A percentile compares a stretch with the other conserved stretches of the same genome.
Conservation (phyloP, 305 asterid species). For the Rubia balearica region DNA sequence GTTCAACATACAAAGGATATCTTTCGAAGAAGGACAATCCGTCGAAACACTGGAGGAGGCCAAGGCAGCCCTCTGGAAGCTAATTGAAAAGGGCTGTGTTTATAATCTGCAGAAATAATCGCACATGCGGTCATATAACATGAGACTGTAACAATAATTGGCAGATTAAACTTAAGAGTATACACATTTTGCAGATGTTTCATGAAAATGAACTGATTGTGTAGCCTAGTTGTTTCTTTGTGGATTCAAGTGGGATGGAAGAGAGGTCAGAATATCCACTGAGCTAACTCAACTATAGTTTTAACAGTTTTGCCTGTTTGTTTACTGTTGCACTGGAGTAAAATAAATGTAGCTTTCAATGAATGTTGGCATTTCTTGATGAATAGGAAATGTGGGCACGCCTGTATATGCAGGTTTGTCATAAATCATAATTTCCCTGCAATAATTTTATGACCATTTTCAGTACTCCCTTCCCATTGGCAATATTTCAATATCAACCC, state of each 20-base stretch:
- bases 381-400: constrained; percentile 7
- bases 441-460: not conserved
- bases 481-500: not conserved
- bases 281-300: not conserved
- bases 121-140: not conserved
- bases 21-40: constrained; percentile 59
- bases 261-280: not conserved
- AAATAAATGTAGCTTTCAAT: not conserved
- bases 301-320: not conserved
- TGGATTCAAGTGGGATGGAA: not conserved
- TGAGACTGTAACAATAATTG: not conserved
- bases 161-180: not conserved
- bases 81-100: constrained; percentile 52
- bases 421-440: constrained; percentile 6
- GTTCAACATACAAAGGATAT: constrained; percentile 54
- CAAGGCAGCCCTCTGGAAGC: constrained; percentile 64
- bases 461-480: constrained; percentile 2
- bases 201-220: not conserved
- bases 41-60: constrained; percentile 88
- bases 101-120: constrained; percentile 36
- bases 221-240: not conserved
- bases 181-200: not conserved
- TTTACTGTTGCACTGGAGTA: not conserved
- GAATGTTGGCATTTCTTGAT: constrained; percentile 6
- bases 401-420: not conserved